phyloP scores from a whole-genome alignment of 2,329 filamentous ascomycete genomes.

The Pyrenochaeta sp. region DNA sequence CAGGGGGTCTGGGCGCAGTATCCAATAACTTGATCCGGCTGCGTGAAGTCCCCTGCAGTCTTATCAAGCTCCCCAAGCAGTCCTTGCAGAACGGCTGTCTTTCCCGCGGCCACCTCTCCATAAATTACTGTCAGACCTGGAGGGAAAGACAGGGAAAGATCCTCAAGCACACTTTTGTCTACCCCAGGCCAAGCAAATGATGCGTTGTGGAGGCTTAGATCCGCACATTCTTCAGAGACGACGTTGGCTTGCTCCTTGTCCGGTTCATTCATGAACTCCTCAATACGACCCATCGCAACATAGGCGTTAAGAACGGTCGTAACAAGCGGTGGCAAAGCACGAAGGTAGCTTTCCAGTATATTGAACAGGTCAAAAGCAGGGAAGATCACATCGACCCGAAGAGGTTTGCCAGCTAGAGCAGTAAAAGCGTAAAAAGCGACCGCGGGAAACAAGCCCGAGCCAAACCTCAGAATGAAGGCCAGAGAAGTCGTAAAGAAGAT shows the following conservation, averaged over 20 bases:
- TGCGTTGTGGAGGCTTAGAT: slow-evolving; percentile 66
- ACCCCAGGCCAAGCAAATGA: slow-evolving; percentile 83
- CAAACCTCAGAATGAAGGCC: slow-evolving; percentile 72
- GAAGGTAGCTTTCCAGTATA: slow-evolving; percentile 76
- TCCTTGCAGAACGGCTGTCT: slow-evolving; percentile 68
- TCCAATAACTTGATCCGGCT: slow-evolving; percentile 65
- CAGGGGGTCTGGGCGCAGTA: slow-evolving; percentile 73
- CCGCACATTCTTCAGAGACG: slow-evolving; percentile 45
- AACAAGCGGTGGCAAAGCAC: slow-evolving; percentile 77
- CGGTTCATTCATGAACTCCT: slow-evolving; percentile 86
- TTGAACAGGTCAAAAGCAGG: slow-evolving; percentile 83
- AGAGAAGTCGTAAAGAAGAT: slow-evolving; percentile 71
- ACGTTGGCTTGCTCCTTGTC: slow-evolving; percentile 69
- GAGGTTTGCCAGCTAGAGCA: slow-evolving; percentile 69
- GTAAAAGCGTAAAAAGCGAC: slow-evolving; percentile 85
- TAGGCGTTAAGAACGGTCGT: slow-evolving; percentile 81
- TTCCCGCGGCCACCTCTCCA: slow-evolving; percentile 71
- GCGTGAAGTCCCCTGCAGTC: slow-evolving; percentile 59
- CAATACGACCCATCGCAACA: slow-evolving; percentile 83
- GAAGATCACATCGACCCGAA: slow-evolving; percentile 85
- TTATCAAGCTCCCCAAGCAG: slow-evolving; percentile 67
- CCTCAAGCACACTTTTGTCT: slow-evolving; percentile 61
- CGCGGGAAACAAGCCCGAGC: slow-evolving; percentile 79
- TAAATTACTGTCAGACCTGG: slow-evolving; percentile 67
- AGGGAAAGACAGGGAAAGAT: slow-evolving; percentile 64